phyloP scores from a whole-genome alignment of 331 rosid species.

The Erythrophleum ivorense region DNA sequence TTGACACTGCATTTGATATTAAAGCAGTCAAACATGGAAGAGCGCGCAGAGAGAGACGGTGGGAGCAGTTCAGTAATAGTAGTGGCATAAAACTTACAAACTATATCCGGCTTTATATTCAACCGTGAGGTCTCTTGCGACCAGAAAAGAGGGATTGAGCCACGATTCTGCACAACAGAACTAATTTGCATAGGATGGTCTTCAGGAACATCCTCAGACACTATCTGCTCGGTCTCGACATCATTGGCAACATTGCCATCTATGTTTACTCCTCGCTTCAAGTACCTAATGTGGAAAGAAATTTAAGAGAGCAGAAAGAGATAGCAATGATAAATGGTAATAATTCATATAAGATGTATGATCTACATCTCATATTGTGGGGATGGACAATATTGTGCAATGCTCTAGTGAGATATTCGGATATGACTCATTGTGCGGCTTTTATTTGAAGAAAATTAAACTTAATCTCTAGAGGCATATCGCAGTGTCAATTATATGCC shows the following conservation, averaged over 20 bases:
- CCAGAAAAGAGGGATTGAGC: conserved; percentile 97
- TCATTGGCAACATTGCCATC: conserved; percentile 95
- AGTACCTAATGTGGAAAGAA: conserved; percentile 54
- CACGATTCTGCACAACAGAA: conserved; percentile 89
- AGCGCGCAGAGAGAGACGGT: too few species aligned
- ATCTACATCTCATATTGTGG: too few species aligned
- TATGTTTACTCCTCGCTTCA: conserved; percentile 90
- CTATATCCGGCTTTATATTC: conserved; percentile 81
- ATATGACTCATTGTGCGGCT: too few species aligned
- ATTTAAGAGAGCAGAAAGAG: too few species aligned
- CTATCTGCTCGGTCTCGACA: conserved; percentile 91
- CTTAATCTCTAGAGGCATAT: too few species aligned
- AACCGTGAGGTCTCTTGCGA: conserved; percentile 87
- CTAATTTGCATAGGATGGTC: conserved; percentile 71
- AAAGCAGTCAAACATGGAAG: too few species aligned
- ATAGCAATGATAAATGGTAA: too few species aligned
- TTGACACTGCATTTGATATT: conserved; percentile 57
- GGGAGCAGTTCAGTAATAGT: too few species aligned
- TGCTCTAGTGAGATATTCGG: too few species aligned
- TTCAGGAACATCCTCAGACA: conserved; percentile 66
- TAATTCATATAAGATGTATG: conserved; percentile 40
- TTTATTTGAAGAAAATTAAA: too few species aligned
- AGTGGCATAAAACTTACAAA: conserved; percentile 59
- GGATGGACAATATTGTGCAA: too few species aligned
- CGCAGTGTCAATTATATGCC: conserved; percentile 9